Conservation (phyloP, 352 stramenopile species). For the Phytopythium litorale region DNA sequence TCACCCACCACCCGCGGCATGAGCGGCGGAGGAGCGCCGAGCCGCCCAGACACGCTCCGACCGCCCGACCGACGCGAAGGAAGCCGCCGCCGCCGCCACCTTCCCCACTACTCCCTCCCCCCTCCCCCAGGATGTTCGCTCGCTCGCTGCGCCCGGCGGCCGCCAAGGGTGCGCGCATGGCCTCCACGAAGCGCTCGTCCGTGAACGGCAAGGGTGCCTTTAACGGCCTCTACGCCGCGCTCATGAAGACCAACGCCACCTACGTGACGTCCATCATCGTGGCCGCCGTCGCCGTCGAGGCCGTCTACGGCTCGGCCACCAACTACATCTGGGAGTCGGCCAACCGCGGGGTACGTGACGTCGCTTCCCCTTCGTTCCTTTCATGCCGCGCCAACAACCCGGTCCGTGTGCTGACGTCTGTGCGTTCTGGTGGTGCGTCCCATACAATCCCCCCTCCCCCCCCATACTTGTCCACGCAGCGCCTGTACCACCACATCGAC, state of each 20-base stretch:
- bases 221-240: constrained; percentile 60
- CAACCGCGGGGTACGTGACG: constrained; percentile 73
- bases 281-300: constrained; percentile 63
- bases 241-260: constrained; percentile 82
- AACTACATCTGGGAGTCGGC: constrained; percentile 75
- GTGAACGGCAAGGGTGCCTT: constrained; percentile 70
- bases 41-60: background rate
- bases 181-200: constrained; percentile 69
- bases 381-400: background rate
- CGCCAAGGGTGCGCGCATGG: constrained; percentile 40
- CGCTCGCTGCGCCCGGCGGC: constrained; percentile 49
- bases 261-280: constrained; percentile 80
- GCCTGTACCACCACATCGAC: constrained; percentile 88
- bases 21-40: background rate
- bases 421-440: constrained; percentile 37
- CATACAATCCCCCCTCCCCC: constrained; percentile 6
- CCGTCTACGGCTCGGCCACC: constrained; percentile 68
- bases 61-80: background rate
- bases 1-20: background rate
- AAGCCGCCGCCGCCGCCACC: background rate
- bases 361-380: background rate
- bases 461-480: constrained; percentile 22
- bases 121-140: constrained; percentile 33
- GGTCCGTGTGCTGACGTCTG: background rate
- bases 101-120: background rate